Evolutionary conservation across 192 early-diverging fungal genomes (phyloP), one percentile per base, ranked within the genome.

Genomic region (Rhizophagus clarus): DNA sequence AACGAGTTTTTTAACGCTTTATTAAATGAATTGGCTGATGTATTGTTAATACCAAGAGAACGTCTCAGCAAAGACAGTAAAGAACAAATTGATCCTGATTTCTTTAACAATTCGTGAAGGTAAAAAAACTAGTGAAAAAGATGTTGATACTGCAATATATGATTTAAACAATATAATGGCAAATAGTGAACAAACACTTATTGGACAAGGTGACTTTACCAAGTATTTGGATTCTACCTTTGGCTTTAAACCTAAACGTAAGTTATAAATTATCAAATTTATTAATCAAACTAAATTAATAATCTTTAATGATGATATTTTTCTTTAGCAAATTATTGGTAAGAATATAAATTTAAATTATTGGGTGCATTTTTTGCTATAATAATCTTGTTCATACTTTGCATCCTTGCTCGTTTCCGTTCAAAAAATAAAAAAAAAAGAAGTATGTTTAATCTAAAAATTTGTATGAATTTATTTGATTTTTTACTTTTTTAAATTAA

Each of bases 261-360:
- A 72, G 71, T 45, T 7, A 74, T n/a, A n/a, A n/a, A n/a, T n/a
- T n/a, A n/a, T n/a, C n/a, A n/a, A n/a, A n/a, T n/a, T n/a, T n/a
- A n/a, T n/a, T n/a, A n/a, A n/a, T n/a, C n/a, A n/a, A n/a, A n/a
- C n/a, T n/a, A n/a, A n/a, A n/a, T n/a, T n/a, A n/a, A n/a, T n/a
- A n/a, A n/a, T n/a, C n/a, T n/a, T n/a, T n/a, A n/a, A n/a, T n/a
- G n/a, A n/a, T n/a, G n/a, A n/a, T n/a, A n/a, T n/a, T 26, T 0
- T 56, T 74, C 5, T 20, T 37, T 34, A 76, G 74, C 74, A 2
- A n/a, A 76, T 62, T 64, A 61, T 2, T 76, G 32, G 61, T 7
- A 76, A 76, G 26, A 12, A 42, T 76, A 76, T 15, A 61, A 42
- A 34, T 20, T 24, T 29, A 37, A n/a, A 62, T 31, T 76, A 63